Base-by-base conservation (phyloP, 2,329 filamentous ascomycete species). In the Colletotrichum filicis region DNA sequence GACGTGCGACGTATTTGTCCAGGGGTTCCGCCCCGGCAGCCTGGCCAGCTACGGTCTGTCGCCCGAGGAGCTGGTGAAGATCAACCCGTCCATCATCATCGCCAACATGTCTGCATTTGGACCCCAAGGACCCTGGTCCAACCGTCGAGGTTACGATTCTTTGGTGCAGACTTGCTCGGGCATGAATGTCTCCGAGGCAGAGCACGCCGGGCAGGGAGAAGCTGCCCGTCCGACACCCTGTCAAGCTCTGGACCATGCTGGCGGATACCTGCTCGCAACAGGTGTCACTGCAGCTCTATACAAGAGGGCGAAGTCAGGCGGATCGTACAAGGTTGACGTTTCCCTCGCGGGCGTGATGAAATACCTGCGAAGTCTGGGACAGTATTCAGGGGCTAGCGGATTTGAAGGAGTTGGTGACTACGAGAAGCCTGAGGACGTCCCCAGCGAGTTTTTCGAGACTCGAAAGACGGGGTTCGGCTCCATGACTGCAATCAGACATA, bases 161-260 rank as follows among this genome's bases (percentile, higher is more conserved):
- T 46, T 68, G 9, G 57, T 68, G 57, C 49, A 91, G 78, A 88
- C 88, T 8, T 88, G 85, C 67, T 85, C 86, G 0, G 89, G 89
- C 0, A 85, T 90, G 78, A 90, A 90, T 57, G 81, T 88, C 1
- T 87, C 86, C 0, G 89, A 91, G 75, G 88, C 88, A 0, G 82
- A 86, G 68, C 83, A 85, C 58, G 84, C 78, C 26, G 84, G 81
- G 3, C 71, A 77, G 0, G 83, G 82, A 0, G 84, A 85, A 59
- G 67, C 79, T 0, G 84, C 85, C 0, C 82, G 83, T 1, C 79
- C 84, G 0, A 80, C 85, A 37, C 89, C 89, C 0, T 89, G 86
- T 66, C 89, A 91, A 78, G 88, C 86, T 0, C 82, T 91, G 0
- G 89, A 91, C 76, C 88, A 91, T 73, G 87, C 84, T 0, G 83